Percentiles rank a stretch among this genome's conserved stretches.
Evolutionary conservation across 169 alveolate genomes (phyloP).

Genomic region (Theileria orientalis): DNA sequence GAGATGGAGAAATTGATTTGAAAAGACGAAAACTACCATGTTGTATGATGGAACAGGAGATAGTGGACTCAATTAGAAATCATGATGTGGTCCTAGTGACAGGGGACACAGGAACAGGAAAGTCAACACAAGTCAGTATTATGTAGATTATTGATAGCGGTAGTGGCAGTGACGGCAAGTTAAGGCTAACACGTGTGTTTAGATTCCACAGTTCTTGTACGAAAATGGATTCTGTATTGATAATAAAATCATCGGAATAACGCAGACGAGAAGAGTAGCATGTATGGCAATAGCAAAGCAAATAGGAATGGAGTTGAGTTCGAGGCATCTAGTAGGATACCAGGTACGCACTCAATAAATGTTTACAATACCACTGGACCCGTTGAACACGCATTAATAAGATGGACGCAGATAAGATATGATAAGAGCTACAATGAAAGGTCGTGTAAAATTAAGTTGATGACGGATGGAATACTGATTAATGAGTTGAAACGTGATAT

Average conservation of each 20-base stretch:
- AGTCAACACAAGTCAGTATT: slow-evolving; percentile 87
- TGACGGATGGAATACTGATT: slow-evolving; percentile 99
- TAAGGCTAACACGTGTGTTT: no score
- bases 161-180: no score
- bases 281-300: slow-evolving; percentile 73
- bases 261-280: slow-evolving; percentile 97
- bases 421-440: slow-evolving; percentile 71
- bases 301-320: slow-evolving; percentile 70
- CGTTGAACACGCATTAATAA: slow-evolving; percentile 77
- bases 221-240: slow-evolving; percentile 87
- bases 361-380: no score
- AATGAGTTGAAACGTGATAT: slow-evolving; percentile 91
- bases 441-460: slow-evolving; percentile 88
- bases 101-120: slow-evolving; percentile 99
- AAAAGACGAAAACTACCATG: slow-evolving; percentile 83
- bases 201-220: slow-evolving; percentile 92
- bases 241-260: slow-evolving; percentile 81
- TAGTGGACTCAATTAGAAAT: slow-evolving; percentile 87
- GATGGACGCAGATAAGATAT: slow-evolving; percentile 21
- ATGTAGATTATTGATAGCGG: not conserved
- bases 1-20: slow-evolving; percentile 72
- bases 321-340: slow-evolving; percentile 65
- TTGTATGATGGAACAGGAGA: slow-evolving; percentile 87
- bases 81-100: slow-evolving; percentile 90
- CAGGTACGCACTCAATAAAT: slow-evolving; percentile 79